Conservation (phyloP, 78 protist genomes). For the Dictyostelium firmibasis region DNA sequence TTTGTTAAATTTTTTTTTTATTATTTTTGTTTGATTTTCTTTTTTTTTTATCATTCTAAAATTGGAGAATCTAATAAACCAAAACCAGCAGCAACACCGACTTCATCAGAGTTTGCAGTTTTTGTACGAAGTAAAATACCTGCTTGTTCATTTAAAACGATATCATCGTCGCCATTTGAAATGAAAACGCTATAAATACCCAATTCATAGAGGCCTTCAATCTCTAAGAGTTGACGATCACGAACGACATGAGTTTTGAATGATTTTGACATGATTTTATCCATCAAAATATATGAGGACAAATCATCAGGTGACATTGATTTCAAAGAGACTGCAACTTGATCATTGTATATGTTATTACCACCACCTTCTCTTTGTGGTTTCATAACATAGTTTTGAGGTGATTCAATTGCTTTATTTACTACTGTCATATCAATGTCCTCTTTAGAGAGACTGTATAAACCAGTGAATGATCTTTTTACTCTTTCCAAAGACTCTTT, state of each 20-base stretch:
- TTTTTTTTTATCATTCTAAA: neutral
- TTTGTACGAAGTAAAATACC: slow-evolving; percentile 93
- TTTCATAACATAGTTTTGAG: slow-evolving; percentile 90
- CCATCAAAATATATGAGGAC: slow-evolving; percentile 90
- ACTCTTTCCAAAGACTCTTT: slow-evolving; percentile 59
- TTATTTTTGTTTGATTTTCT: too few species aligned
- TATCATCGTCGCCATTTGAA: neutral
- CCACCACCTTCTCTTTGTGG: slow-evolving; percentile 99
- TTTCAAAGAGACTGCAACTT: neutral
- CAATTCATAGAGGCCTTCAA: slow-evolving; percentile 78
- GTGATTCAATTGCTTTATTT: slow-evolving; percentile 41
- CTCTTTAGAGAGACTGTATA: slow-evolving; percentile 70
- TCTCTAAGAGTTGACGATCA: slow-evolving; percentile 15
- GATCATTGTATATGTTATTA: slow-evolving; percentile 80
- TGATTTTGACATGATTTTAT: slow-evolving; percentile 83
- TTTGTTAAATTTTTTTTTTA: too few species aligned
- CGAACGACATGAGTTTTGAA: slow-evolving; percentile 23
- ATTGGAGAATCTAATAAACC: slow-evolving; percentile 86
- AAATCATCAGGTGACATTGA: slow-evolving; percentile 19
- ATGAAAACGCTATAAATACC: slow-evolving; percentile 85
- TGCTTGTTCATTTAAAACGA: slow-evolving; percentile 41
- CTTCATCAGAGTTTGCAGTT: slow-evolving; percentile 86
- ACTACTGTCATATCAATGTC: slow-evolving; percentile 42
- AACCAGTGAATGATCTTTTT: slow-evolving; percentile 73
- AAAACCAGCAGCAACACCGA: slow-evolving; percentile 95